A percentile compares a stretch with the other conserved stretches of the same genome.
These are phyloP conservation scores for Ogataea saltuana DNA, from an alignment of 805 yeast genomes.

Conservation along the genomic window DNA sequence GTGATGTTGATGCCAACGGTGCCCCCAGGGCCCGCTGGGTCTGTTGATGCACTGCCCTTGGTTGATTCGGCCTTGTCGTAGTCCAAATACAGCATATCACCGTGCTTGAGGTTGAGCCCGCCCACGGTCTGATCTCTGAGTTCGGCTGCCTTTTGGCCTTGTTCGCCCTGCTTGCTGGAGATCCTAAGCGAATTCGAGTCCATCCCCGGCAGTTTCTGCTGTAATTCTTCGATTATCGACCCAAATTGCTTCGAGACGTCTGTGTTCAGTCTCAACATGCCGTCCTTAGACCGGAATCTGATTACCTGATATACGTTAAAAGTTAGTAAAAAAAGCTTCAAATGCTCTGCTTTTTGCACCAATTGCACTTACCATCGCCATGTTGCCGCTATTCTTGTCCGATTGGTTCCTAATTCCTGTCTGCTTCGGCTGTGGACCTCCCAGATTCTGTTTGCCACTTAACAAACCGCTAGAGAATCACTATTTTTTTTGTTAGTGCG, in stretches of 20 bases:
- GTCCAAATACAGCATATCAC: slow-evolving; percentile 54
- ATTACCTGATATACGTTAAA: slow-evolving; percentile 45
- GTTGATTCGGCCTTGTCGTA: slow-evolving; percentile 31
- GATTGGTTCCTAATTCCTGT: not conserved
- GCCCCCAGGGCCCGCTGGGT: not conserved
- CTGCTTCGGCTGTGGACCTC: too few relatives aligned
- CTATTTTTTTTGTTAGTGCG: too few relatives aligned
- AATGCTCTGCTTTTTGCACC: too few relatives aligned
- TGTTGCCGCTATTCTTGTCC: slow-evolving; percentile 2
- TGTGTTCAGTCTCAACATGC: slow-evolving; percentile 69
- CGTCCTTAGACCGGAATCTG: slow-evolving; percentile 82
- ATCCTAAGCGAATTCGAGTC: slow-evolving; percentile 37
- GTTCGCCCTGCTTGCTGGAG: slow-evolving; percentile 46
- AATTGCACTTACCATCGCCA: slow-evolving; percentile 21
- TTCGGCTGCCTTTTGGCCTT: slow-evolving; percentile 41
- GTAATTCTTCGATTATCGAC: slow-evolving; percentile 29
- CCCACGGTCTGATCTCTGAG: slow-evolving; percentile 34
- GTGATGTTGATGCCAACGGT: slow-evolving; percentile 12
- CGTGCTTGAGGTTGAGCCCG: slow-evolving; percentile 56
- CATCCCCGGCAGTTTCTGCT: slow-evolving; percentile 37
- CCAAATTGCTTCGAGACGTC: slow-evolving; percentile 20
- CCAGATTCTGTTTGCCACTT: not conserved
- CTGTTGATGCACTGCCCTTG: slow-evolving; percentile 9
- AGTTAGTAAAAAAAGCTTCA: slow-evolving; percentile 7
- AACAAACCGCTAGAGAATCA: too few relatives aligned